Evolutionary conservation across 129 eudicot genomes (phyloP).

Genomic region (Chrysanthemum seticuspe): DNA sequence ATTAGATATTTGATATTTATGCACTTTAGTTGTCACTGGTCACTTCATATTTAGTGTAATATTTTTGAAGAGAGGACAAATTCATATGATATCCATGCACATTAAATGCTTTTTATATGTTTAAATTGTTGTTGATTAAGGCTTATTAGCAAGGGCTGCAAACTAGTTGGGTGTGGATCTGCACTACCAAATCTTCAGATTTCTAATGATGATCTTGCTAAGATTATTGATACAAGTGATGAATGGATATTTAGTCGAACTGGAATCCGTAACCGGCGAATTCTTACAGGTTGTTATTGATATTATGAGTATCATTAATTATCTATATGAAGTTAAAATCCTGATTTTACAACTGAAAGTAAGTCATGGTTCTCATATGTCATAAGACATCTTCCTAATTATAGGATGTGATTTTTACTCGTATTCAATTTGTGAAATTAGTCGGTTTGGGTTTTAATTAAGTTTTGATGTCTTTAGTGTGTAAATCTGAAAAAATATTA

Average conservation of each 20-base stretch:
- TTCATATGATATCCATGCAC: neutral
- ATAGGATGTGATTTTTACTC: too few relatives aligned
- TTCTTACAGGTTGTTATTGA: slow-evolving; percentile 55
- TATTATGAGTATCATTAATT: neutral
- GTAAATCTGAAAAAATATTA: too few relatives aligned
- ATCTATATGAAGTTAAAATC: neutral
- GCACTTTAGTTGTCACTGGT: too few relatives aligned
- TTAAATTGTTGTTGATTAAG: neutral
- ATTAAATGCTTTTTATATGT: neutral
- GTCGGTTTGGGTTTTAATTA: too few relatives aligned
- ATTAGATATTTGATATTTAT: too few relatives aligned
- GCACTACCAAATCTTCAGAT: slow-evolving; percentile 59
- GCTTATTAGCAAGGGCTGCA: slow-evolving; percentile 62
- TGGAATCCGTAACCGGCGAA: slow-evolving; percentile 69
- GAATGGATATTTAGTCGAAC: slow-evolving; percentile 84
- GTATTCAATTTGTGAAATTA: too few relatives aligned
- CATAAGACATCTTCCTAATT: too few relatives aligned
- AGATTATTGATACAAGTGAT: slow-evolving; percentile 69
- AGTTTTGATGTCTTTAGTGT: too few relatives aligned
- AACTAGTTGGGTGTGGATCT: slow-evolving; percentile 90
- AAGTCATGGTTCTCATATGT: neutral
- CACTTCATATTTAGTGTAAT: neutral
- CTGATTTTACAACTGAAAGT: neutral
- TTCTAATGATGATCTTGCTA: slow-evolving; percentile 77
- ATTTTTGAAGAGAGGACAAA: neutral